A percentile compares a stretch with the other conserved stretches of the same genome.
Evolutionary conservation across 805 yeast genomes (phyloP).

Genomic region (Candida vaughaniae): DNA sequence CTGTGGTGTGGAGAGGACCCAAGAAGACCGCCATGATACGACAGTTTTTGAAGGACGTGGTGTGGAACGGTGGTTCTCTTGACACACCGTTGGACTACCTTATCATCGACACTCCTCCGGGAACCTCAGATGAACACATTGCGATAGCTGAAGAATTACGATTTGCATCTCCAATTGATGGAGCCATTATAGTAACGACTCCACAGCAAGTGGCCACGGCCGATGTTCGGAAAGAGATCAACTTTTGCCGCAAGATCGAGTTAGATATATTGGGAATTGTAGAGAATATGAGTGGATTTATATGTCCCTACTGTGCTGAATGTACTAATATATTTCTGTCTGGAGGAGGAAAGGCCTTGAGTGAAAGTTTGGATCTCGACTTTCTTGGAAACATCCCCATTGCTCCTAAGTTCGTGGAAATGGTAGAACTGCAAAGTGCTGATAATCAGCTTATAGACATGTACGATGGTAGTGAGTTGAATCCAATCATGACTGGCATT

Average conservation of each 20-base stretch:
- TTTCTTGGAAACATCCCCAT: slow-evolving; percentile 89
- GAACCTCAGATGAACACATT: slow-evolving; percentile 97
- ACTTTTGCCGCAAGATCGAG: slow-evolving; percentile 84
- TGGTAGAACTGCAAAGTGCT: slow-evolving; percentile 73
- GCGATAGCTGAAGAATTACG: slow-evolving; percentile 91
- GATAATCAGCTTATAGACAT: slow-evolving; percentile 25
- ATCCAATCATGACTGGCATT: slow-evolving; percentile 36
- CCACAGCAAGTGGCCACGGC: slow-evolving; percentile 93
- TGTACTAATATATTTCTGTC: slow-evolving; percentile 88
- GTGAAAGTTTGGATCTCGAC: slow-evolving; percentile 59
- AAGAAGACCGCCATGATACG: slow-evolving; percentile 97
- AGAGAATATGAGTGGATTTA: slow-evolving; percentile 96
- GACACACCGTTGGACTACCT: slow-evolving; percentile 58
- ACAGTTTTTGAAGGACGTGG: slow-evolving; percentile 87
- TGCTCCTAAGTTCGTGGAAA: slow-evolving; percentile 85
- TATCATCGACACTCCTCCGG: slow-evolving; percentile 96
- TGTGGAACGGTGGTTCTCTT: slow-evolving; percentile 87
- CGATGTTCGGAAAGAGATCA: slow-evolving; percentile 92
- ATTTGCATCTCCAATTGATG: slow-evolving; percentile 67
- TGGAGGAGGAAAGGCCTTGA: slow-evolving; percentile 83
- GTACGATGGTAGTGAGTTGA: slow-evolving; percentile 34
- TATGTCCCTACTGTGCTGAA: slow-evolving; percentile 92
- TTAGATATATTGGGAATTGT: slow-evolving; percentile 80
- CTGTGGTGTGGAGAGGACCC: slow-evolving; percentile 98
- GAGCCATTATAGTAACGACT: slow-evolving; percentile 93